Percentiles rank a stretch among this genome's conserved stretches.
Conservation (phyloP, 148 eudicot genomes). For the Drosera capensis region DNA sequence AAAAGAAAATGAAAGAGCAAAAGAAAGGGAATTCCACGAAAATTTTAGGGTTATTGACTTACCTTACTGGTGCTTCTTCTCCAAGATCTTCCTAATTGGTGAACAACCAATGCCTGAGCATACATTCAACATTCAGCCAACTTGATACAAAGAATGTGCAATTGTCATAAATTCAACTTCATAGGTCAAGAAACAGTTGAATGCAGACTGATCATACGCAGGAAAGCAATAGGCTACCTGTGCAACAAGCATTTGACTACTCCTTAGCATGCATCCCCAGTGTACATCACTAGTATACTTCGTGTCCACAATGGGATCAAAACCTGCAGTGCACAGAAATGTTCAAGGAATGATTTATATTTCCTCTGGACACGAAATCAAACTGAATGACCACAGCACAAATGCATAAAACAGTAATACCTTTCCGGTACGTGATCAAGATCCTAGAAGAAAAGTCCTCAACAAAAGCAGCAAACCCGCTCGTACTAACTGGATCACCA, state of each 20-base stretch:
- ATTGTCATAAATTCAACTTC: not conserved
- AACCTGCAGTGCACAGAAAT: constrained; percentile 29
- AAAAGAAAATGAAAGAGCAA: not conserved
- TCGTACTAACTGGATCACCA: constrained; percentile 39
- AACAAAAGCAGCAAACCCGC: constrained; percentile 59
- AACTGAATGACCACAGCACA: no score
- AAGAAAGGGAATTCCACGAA: not conserved
- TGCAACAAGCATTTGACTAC: constrained; percentile 97
- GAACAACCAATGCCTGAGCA: constrained; percentile 62
- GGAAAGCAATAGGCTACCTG: constrained; percentile 28
- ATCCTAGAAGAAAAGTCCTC: constrained; percentile 90
- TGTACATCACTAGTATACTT: constrained; percentile 86
- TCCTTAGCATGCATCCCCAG: constrained; percentile 99
- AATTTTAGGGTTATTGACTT: constrained; percentile 4
- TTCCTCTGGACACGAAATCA: not conserved
- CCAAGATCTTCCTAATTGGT: constrained; percentile 81
- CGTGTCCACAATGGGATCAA: constrained; percentile 66
- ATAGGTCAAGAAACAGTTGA: not conserved
- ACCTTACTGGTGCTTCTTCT: constrained; percentile 62
- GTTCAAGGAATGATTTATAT: not conserved
- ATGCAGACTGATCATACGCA: not conserved
- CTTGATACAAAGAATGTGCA: not conserved
- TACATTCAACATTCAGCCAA: not conserved
- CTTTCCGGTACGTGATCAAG: constrained; percentile 85
- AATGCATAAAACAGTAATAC: constrained; percentile 14